A percentile compares a stretch with the other conserved stretches of the same genome.
These are phyloP conservation scores for Podospora pseudopauciseta DNA, from an alignment of 495 filamentous ascomycete genomes.

Conservation along the genomic window DNA sequence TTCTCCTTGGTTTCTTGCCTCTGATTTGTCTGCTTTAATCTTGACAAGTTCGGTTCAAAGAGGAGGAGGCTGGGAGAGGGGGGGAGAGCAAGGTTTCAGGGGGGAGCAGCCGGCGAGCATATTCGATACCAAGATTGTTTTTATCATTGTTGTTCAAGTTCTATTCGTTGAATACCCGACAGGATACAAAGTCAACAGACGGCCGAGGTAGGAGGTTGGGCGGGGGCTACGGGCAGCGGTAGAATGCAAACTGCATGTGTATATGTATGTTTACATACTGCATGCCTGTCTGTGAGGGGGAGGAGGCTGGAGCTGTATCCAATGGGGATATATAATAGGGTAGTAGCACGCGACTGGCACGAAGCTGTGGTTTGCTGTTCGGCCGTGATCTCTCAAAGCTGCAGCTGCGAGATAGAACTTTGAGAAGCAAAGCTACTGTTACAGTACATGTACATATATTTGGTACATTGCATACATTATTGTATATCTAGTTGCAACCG, in stretches of 20 bases:
- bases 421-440: not conserved
- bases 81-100: too few species aligned
- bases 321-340: not conserved
- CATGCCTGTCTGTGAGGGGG: not conserved
- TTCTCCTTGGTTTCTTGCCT: not conserved
- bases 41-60: not conserved
- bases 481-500: not conserved
- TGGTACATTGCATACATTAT: not conserved
- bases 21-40: not conserved
- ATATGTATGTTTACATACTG: not conserved
- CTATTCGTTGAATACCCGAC: not conserved
- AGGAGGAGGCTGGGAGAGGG: too few species aligned
- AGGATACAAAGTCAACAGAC: not conserved
- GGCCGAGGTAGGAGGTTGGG: too few species aligned
- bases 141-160: not conserved
- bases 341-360: not conserved
- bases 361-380: not conserved
- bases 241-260: not conserved
- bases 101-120: too few species aligned
- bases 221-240: not conserved
- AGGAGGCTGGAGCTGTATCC: not conserved
- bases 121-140: not conserved
- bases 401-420: too few species aligned
- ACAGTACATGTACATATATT: not conserved
- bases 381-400: not conserved